A percentile compares a stretch with the other conserved stretches of the same genome.
Evolutionary conservation across 2,329 filamentous ascomycete species (phyloP).

Genomic region (Didymosphaeria variabile): DNA sequence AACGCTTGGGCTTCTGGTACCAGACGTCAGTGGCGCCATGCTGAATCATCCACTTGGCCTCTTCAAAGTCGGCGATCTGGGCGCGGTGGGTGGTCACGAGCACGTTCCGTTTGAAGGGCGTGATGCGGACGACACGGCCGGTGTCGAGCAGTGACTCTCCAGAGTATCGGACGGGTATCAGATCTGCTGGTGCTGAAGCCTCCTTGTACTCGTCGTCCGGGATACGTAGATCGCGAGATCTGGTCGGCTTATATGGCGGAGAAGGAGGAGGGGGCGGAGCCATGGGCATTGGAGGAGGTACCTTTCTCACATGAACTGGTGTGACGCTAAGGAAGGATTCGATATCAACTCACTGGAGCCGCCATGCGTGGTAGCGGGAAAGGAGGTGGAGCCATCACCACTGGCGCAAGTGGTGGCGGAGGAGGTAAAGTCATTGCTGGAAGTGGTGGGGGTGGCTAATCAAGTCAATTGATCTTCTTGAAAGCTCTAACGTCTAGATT

Average conservation of each 20-base stretch:
- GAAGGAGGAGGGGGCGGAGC: conserved; percentile 16
- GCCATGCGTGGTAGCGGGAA: conserved; percentile 18
- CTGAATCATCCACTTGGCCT: conserved; percentile 41
- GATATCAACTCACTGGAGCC: conserved; percentile 19
- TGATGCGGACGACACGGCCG: conserved; percentile 30
- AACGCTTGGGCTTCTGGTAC: conserved; percentile 39
- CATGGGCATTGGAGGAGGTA: conserved; percentile 21
- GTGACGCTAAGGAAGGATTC: not conserved
- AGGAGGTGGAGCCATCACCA: conserved; percentile 17
- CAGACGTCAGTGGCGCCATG: conserved; percentile 36
- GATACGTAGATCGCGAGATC: not conserved
- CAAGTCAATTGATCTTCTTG: conserved; percentile 9
- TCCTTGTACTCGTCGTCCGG: conserved; percentile 16
- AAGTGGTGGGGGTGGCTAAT: conserved; percentile 21
- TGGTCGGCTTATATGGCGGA: not conserved
- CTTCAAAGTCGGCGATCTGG: conserved; percentile 35
- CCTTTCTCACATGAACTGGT: conserved; percentile 20
- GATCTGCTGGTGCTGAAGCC: conserved; percentile 23
- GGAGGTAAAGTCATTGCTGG: conserved; percentile 11
- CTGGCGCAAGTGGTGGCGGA: conserved; percentile 10
- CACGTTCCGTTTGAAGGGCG: conserved; percentile 37
- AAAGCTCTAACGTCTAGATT: not conserved
- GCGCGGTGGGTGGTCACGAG: conserved; percentile 34
- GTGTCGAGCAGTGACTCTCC: conserved; percentile 25
- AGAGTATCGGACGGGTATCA: conserved; percentile 35